phyloP scores from a whole-genome alignment of 352 stramenopile species.

The Blastocystis sp. region DNA sequence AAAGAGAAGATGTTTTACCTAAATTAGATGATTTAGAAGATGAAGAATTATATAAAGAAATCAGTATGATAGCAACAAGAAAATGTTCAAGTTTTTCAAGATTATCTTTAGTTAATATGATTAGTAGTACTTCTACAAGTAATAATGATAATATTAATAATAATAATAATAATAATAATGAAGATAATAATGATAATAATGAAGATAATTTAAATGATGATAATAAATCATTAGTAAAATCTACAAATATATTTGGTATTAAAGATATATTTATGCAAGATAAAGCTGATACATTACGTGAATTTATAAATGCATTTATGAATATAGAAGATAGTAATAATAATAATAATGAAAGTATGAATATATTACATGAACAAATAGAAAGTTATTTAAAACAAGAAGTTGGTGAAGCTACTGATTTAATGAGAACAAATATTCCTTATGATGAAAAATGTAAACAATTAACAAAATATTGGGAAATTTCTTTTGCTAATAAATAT shows the following conservation, averaged over 20 bases:
- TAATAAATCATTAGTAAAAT: no score
- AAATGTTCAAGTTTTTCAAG: neutral
- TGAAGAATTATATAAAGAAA: conserved; percentile 13
- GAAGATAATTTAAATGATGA: conserved; percentile 31
- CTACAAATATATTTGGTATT: no score
- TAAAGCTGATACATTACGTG: conserved; percentile 16
- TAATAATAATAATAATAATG: conserved; percentile 22
- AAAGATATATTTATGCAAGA: conserved; percentile 19
- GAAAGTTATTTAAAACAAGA: neutral
- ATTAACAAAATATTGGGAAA: conserved; percentile 1
- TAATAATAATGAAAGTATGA: no score
- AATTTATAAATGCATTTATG: conserved; percentile 24
- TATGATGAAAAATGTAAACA: neutral
- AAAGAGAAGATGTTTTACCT: neutral
- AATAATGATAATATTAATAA: neutral
- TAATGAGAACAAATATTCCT: neutral
- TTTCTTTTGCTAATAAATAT: conserved; percentile 9
- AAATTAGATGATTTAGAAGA: conserved; percentile 1
- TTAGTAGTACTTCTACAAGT: neutral
- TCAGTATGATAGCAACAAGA: neutral
- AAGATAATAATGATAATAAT: neutral
- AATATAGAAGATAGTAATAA: neutral
- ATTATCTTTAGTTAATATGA: conserved; percentile 21
- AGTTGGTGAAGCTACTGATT: neutral
- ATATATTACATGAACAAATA: conserved; percentile 9